phyloP scores from a whole-genome alignment of 2,329 filamentous ascomycete genomes.

The Cordyceps farinosa region DNA sequence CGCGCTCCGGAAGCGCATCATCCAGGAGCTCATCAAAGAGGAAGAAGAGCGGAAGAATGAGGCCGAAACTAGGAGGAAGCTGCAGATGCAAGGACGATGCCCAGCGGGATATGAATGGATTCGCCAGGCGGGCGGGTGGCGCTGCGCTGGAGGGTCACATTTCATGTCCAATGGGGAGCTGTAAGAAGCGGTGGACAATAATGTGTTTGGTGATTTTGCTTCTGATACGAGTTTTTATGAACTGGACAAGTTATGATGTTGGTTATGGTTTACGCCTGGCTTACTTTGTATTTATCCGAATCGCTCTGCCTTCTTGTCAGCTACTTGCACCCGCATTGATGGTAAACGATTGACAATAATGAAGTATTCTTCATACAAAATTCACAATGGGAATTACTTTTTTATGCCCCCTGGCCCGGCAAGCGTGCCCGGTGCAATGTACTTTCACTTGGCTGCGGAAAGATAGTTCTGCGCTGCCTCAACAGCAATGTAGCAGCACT shows the following conservation, averaged over 20 bases:
- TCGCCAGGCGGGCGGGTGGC: conserved; percentile 1
- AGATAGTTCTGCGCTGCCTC: conserved; percentile 4
- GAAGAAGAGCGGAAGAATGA: conserved; percentile 33
- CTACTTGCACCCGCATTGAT: too few species aligned
- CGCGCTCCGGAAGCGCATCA: conserved; percentile 31
- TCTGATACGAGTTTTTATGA: conserved; percentile 2
- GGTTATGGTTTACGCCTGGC: not conserved
- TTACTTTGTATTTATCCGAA: conserved; percentile 4
- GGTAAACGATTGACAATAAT: too few species aligned
- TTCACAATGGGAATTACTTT: too few species aligned
- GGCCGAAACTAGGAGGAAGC: conserved; percentile 42
- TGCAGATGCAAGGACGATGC: conserved; percentile 49
- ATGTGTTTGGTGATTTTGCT: not conserved
- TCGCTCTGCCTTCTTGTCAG: not conserved
- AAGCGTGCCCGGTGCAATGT: not conserved
- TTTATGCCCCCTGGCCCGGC: too few species aligned
- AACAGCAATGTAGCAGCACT: conserved; percentile 3
- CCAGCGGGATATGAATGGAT: not conserved
- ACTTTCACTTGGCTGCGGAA: conserved; percentile 6
- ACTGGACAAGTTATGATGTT: conserved; percentile 3
- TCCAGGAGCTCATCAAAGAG: conserved; percentile 37
- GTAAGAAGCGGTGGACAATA: conserved; percentile 6
- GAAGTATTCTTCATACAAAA: too few species aligned
- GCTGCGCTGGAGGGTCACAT: conserved; percentile 1
- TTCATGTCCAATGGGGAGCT: conserved; percentile 26